Conservation (phyloP, 345 rosid genomes). For the Capsella bursapastoris region DNA sequence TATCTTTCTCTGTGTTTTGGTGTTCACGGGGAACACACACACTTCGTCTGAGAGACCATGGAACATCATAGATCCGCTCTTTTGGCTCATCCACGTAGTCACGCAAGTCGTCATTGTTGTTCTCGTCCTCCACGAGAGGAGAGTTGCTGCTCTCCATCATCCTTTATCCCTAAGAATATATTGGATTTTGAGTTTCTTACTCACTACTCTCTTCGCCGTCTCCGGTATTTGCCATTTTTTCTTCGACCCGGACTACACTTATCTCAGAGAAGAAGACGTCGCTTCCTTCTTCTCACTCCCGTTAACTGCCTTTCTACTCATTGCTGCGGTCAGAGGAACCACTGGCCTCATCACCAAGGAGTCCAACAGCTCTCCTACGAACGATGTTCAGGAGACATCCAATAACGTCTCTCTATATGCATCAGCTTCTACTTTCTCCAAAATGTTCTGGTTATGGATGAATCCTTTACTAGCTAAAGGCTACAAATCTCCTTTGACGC, state of each 20-base stretch:
- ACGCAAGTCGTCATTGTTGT: conserved; percentile 63
- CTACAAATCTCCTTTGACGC: conserved; percentile 73
- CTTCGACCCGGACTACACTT: conserved; percentile 31
- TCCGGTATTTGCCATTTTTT: conserved; percentile 60
- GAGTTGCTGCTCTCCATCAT: conserved; percentile 60
- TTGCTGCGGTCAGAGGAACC: conserved; percentile 62
- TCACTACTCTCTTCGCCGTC: conserved; percentile 52
- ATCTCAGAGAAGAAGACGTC: conserved; percentile 60
- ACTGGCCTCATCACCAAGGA: conserved; percentile 58
- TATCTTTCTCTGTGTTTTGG: conserved; percentile 51
- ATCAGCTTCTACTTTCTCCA: conserved; percentile 71
- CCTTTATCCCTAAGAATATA: conserved; percentile 70
- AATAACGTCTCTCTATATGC: conserved; percentile 61
- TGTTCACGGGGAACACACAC: conserved; percentile 45
- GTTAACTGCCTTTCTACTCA: conserved; percentile 56
- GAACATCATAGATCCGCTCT: conserved; percentile 53
- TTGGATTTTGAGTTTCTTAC: conserved; percentile 65
- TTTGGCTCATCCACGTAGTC: conserved; percentile 76
- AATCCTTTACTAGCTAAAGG: conserved; percentile 84
- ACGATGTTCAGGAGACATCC: conserved; percentile 46
- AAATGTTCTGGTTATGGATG: conserved; percentile 90
- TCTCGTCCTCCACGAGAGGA: conserved; percentile 75
- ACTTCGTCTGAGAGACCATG: conserved; percentile 46
- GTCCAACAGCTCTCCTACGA: conserved; percentile 19
- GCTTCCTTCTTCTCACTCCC: conserved; percentile 59